phyloP scores from a whole-genome alignment of 352 stramenopile species.

The Phytophthora hibernalis region DNA sequence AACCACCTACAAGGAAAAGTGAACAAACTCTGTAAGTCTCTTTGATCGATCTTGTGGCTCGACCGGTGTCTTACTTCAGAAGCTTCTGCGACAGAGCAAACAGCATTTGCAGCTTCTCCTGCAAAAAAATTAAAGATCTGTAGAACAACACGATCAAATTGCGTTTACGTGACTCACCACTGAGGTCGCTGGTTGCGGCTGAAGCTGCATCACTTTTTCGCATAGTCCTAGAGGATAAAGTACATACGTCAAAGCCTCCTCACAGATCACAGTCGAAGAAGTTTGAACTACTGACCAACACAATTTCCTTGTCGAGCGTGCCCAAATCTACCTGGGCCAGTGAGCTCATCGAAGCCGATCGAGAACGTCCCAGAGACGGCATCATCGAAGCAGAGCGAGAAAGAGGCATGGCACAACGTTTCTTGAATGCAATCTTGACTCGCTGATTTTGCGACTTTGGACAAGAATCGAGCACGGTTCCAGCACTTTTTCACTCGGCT shows the following conservation, averaged over 20 bases:
- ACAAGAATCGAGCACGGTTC: conserved; percentile 1
- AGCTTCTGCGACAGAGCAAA: conserved; percentile 49
- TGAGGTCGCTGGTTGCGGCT: conserved; percentile 32
- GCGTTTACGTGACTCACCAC: conserved; percentile 5
- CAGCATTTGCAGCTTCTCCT: conserved; percentile 51
- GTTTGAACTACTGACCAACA: conserved; percentile 24
- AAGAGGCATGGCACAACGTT: conserved; percentile 9
- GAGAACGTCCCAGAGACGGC: conserved; percentile 30
- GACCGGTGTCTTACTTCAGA: conserved; percentile 29
- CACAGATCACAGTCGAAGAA: background rate
- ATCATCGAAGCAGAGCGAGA: conserved; percentile 20
- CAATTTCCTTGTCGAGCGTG: conserved; percentile 34
- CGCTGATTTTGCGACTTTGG: conserved; percentile 7
- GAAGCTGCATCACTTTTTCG: conserved; percentile 44
- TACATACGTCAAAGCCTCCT: background rate
- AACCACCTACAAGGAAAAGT: conserved; percentile 35
- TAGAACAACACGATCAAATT: background rate
- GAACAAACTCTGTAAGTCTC: background rate
- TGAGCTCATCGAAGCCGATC: conserved; percentile 40
- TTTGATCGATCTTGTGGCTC: background rate
- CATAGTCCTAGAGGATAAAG: conserved; percentile 35
- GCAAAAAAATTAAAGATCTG: background rate
- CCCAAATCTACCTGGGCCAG: conserved; percentile 42
- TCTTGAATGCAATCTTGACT: background rate
- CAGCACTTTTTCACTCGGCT: background rate